Percentiles rank a stretch among this genome's conserved stretches.
Conservation (phyloP, 345 rosid genomes). For the Gossypium australe region DNA sequence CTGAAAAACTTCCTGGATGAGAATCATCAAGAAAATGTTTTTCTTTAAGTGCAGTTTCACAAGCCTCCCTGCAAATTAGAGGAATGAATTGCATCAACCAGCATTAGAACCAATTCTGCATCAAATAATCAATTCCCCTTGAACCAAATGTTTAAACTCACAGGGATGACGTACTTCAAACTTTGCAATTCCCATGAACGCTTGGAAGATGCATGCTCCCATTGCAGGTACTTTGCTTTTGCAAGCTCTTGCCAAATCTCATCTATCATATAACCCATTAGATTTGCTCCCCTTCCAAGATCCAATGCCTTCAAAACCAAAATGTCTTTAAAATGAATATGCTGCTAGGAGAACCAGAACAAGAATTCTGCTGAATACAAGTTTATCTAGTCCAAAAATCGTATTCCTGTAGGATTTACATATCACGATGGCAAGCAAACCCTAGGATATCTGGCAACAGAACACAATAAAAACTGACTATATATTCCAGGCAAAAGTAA, state of each 20-base stretch:
- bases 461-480: neutral
- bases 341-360: neutral
- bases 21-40: constrained; percentile 46
- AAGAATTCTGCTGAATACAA: neutral
- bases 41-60: constrained; percentile 71
- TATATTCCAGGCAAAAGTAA: too few species aligned
- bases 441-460: neutral
- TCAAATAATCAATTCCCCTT: neutral
- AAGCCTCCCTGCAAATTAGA: constrained; percentile 56
- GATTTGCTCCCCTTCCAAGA: constrained; percentile 71
- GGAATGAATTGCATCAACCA: constrained; percentile 13
- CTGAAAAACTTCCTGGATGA: constrained; percentile 46
- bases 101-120: neutral
- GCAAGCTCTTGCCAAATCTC: constrained; percentile 91
- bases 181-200: constrained; percentile 70
- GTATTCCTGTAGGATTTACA: neutral
- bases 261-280: constrained; percentile 64
- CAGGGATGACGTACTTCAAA: constrained; percentile 67
- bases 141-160: constrained; percentile 24
- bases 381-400: neutral
- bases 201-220: constrained; percentile 63
- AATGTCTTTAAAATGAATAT: neutral
- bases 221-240: constrained; percentile 73
- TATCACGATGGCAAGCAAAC: neutral
- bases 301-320: constrained; percentile 56